Evolutionary conservation across 2,329 filamentous ascomycete species (phyloP), one percentile per base, ranked within the genome.

Genomic region (Uncinocarpus reesii): DNA sequence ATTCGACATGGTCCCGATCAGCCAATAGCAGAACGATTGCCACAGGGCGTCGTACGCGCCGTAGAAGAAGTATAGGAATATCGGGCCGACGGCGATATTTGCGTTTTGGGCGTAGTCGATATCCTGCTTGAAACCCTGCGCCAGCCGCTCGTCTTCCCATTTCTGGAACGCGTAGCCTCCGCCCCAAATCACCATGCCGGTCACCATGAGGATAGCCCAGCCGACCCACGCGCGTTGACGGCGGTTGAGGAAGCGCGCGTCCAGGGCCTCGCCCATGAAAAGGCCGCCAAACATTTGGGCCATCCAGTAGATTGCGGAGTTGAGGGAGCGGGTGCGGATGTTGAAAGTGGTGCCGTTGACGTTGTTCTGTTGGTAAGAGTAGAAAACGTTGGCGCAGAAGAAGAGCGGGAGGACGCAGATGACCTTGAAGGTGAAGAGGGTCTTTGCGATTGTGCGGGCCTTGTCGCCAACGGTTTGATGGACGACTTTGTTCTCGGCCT

Each of bases 31-130:
- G 53, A 69, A 75, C 2, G 75, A 77, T 61, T 84, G 80, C 79
- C 79, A 84, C 15, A 79, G 70, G 1, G 80, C 78, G 60, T 84
- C 81, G 58, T 79, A 82, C 52, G 78, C 73, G 34, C 81, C 81
- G 59, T 83, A 84, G 65, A 82, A 83, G 60, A 84, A 79, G 68
- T 83, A 84, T 11, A 84, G 67, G 57, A 83, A 77, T 57, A 84
- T 81, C 7, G 80, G 80, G 0, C 79, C 80, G 4, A 72, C 71
- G 44, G 76, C 81, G 34, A 72, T 67, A 7, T 35, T 18, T 34
- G 62, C 53, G 31, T 71, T 72, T 26, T 68, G 57, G 8, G 62
- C 71, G 52, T 70, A 76, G 57, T 76, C 72, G 48, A 75, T 60
- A 43, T 71, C 65, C 47, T 73, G 67, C 51, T 68, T 69, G 16